A percentile compares a stretch with the other conserved stretches of the same genome.
phyloP scores from a whole-genome alignment of 768 basidiomycete species.

The Gloeophyllum trabeum region DNA sequence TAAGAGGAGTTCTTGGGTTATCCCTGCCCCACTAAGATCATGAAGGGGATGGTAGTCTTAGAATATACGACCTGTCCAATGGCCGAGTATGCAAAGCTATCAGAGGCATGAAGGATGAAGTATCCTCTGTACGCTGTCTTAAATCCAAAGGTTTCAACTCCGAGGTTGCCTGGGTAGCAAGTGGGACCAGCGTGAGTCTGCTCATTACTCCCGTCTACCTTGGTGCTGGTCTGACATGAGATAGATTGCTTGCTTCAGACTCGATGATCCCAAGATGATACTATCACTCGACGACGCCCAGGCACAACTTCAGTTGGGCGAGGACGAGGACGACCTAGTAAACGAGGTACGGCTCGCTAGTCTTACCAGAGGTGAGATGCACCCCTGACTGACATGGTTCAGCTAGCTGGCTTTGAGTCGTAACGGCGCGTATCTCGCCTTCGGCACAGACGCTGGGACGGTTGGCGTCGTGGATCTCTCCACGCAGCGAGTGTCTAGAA shows the following conservation, averaged over 20 bases:
- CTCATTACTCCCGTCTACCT: not conserved
- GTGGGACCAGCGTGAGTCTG: conserved; percentile 40
- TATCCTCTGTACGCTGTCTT: conserved; percentile 50
- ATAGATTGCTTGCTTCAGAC: conserved; percentile 28
- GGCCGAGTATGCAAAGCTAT: conserved; percentile 55
- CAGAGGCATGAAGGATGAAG: conserved; percentile 40
- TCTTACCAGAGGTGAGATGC: not conserved
- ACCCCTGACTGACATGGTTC: conserved; percentile 19
- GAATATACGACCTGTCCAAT: conserved; percentile 51
- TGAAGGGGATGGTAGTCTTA: conserved; percentile 65
- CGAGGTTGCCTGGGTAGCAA: conserved; percentile 54
- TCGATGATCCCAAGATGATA: conserved; percentile 42
- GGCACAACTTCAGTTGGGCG: conserved; percentile 31
- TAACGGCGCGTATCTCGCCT: conserved; percentile 45
- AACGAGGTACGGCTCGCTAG: conserved; percentile 46
- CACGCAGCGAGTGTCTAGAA: conserved; percentile 32
- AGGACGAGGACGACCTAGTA: conserved; percentile 42
- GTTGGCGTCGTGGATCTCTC: conserved; percentile 58
- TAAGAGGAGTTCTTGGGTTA: too few relatives aligned
- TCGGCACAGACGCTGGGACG: conserved; percentile 56
- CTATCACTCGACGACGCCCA: conserved; percentile 38
- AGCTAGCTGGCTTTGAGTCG: conserved; percentile 54
- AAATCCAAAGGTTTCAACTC: conserved; percentile 27
- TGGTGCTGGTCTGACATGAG: not conserved
- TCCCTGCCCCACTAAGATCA: too few relatives aligned